Percentiles rank a stretch among this genome's conserved stretches.
phyloP scores from a whole-genome alignment of 108 stramenopile genomes.

The Cyclotella choctawhatcheeana region DNA sequence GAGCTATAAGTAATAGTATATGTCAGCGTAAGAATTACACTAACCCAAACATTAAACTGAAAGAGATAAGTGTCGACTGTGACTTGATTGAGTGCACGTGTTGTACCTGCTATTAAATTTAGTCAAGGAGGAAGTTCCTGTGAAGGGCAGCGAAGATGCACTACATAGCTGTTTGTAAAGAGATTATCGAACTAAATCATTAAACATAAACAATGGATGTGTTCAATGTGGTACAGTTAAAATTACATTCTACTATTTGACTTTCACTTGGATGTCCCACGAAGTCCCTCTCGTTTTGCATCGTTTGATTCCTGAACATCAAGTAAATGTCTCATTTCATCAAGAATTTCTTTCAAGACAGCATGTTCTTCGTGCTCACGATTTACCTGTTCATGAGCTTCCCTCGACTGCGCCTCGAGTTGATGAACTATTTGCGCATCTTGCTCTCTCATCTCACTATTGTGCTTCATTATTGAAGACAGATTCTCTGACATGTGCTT shows the following conservation, averaged over 20 bases:
- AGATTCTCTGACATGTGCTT: background rate
- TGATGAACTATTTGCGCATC: background rate
- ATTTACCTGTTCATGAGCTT: background rate
- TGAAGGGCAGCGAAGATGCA: background rate
- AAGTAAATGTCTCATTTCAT: constrained; percentile 1
- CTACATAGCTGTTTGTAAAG: too few relatives aligned
- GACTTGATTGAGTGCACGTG: constrained; percentile 25
- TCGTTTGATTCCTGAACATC: background rate
- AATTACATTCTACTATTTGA: background rate
- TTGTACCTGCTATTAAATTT: constrained; percentile 23
- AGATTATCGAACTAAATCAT: too few relatives aligned
- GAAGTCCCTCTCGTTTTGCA: background rate
- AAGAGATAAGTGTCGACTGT: constrained; percentile 23
- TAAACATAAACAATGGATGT: too few relatives aligned
- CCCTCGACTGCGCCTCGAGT: background rate
- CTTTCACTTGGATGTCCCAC: background rate
- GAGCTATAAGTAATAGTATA: constrained; percentile 23
- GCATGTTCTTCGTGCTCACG: background rate
- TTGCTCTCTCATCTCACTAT: background rate
- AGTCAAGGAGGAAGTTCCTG: background rate
- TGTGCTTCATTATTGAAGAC: background rate
- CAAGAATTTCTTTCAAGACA: background rate
- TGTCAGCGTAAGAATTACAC: constrained; percentile 24
- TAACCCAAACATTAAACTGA: constrained; percentile 12
- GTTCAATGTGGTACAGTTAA: too few relatives aligned